These are phyloP conservation scores for Leishmania tropica DNA, from an alignment of 208 protist genomes.

Conservation along the genomic window DNA sequence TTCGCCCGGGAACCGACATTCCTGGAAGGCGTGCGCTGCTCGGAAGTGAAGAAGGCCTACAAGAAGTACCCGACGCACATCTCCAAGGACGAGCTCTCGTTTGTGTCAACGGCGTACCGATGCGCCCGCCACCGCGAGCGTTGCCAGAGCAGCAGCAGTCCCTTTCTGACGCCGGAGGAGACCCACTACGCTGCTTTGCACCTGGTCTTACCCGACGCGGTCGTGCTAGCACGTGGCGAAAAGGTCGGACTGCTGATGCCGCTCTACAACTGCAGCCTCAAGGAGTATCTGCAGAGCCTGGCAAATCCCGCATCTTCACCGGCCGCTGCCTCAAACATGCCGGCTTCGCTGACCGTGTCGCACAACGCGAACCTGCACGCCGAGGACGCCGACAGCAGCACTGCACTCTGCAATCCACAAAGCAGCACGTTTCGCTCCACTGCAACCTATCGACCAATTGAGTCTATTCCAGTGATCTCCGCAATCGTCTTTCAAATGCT, in stretches of 20 bases:
- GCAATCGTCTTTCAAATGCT: slow-evolving; percentile 76
- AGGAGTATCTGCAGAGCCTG: slow-evolving; percentile 49
- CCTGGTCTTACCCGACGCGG: slow-evolving; percentile 66
- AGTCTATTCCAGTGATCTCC: slow-evolving; percentile 40
- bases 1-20: neutral
- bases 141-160: slow-evolving; percentile 19
- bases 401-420: neutral
- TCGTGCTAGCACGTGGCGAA: slow-evolving; percentile 37
- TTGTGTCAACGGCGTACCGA: slow-evolving; percentile 30
- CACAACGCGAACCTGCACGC: neutral
- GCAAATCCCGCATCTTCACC: neutral
- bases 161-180: slow-evolving; percentile 19
- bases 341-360: neutral
- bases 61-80: slow-evolving; percentile 47
- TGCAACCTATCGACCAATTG: slow-evolving; percentile 48
- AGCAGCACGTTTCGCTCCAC: neutral
- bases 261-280: slow-evolving; percentile 68
- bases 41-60: slow-evolving; percentile 20
- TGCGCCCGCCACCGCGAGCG: slow-evolving; percentile 14
- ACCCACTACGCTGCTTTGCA: slow-evolving; percentile 34
- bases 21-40: no score
- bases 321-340: neutral
- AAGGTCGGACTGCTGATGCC: slow-evolving; percentile 75
- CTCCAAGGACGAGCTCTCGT: slow-evolving; percentile 37
- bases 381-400: slow-evolving; percentile 3